Evolutionary conservation across 2,329 filamentous ascomycete species (phyloP), one percentile per base, ranked within the genome.

Genomic region (Plectosphaerella plurivora): DNA sequence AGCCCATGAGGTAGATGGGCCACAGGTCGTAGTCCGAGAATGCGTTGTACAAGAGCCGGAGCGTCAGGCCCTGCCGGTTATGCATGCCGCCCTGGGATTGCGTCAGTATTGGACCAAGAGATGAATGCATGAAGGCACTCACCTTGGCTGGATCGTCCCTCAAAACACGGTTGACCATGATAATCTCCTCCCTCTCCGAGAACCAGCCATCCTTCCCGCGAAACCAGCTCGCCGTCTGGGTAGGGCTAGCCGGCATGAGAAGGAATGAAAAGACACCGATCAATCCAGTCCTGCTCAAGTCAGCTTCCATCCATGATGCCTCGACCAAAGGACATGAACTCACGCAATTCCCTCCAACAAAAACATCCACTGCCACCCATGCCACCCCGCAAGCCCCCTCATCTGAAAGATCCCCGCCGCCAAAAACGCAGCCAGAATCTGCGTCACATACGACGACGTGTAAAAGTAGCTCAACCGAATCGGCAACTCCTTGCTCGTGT

Each of bases 401-500:
- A 81, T 67, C 48, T 76, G 75, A 1, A 84, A 61, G 25, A 84
- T 74, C 0, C 77, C 79, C 44, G 74, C 81, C 1, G 79, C 80
- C 7, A 82, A 61, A 50, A 82, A 76, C 0, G 78, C 75, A 0
- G 73, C 73, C 11, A 79, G 63, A 45, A 82, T 77, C 12, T 73
- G 67, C 0, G 77, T 78, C 0, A 69, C 68, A 45, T 76, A 73
- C 33, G 83, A 83, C 0, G 82, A 74, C 1, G 79, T 77, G 84
- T 85, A 89, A 68, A 88, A 88, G 65, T 76, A 86, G 51, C 79
- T 81, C 18, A 89, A 68, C 0, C 86, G 77, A 33, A 77, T 76
- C 0, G 86, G 84, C 0, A 89, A 70, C 62, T 89, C 45, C 51
- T 75, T 75, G 2, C 79, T 79, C 22, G 79, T 89, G 69, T 88